Percentiles rank a stretch among this genome's conserved stretches.
phyloP scores from a whole-genome alignment of 1,284 basidiomycete species.

The Psilocybe mexicana region DNA sequence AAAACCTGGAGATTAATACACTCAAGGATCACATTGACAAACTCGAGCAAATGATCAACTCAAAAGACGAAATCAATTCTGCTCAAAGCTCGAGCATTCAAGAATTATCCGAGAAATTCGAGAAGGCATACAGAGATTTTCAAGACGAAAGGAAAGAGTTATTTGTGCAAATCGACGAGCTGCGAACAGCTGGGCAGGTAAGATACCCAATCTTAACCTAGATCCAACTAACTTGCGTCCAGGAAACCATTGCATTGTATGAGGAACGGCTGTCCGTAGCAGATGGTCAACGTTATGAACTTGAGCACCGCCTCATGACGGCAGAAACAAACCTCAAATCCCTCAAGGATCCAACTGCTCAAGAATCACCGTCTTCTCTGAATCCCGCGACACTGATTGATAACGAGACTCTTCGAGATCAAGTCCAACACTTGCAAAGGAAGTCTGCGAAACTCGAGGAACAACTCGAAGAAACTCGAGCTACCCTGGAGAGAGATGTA shows the following conservation, averaged over 20 bases:
- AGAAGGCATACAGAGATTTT: slow-evolving; percentile 46
- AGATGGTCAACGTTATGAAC: slow-evolving; percentile 75
- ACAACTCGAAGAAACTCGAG: slow-evolving; percentile 77
- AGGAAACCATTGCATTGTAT: slow-evolving; percentile 92
- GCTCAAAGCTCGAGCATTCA: slow-evolving; percentile 59
- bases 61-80: slow-evolving; percentile 49
- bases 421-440: slow-evolving; percentile 82
- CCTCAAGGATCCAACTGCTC: slow-evolving; percentile 18
- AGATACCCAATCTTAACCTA: slow-evolving; percentile 13
- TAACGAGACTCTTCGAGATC: slow-evolving; percentile 88
- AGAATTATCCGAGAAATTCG: slow-evolving; percentile 51
- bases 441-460: slow-evolving; percentile 82
- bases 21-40: slow-evolving; percentile 36
- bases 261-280: slow-evolving; percentile 80
- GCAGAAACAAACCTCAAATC: slow-evolving; percentile 59
- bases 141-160: slow-evolving; percentile 71
- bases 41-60: slow-evolving; percentile 40
- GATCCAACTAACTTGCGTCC: background rate
- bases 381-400: slow-evolving; percentile 81
- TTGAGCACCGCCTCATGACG: slow-evolving; percentile 66
- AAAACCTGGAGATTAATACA: slow-evolving; percentile 8
- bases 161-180: slow-evolving; percentile 72
- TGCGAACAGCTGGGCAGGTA: slow-evolving; percentile 83
- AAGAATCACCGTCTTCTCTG: slow-evolving; percentile 35
- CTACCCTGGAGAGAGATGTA: slow-evolving; percentile 75